These are phyloP conservation scores for Globisporangium radiosum DNA, from an alignment of 352 stramenopile species.

Conservation along the genomic window DNA sequence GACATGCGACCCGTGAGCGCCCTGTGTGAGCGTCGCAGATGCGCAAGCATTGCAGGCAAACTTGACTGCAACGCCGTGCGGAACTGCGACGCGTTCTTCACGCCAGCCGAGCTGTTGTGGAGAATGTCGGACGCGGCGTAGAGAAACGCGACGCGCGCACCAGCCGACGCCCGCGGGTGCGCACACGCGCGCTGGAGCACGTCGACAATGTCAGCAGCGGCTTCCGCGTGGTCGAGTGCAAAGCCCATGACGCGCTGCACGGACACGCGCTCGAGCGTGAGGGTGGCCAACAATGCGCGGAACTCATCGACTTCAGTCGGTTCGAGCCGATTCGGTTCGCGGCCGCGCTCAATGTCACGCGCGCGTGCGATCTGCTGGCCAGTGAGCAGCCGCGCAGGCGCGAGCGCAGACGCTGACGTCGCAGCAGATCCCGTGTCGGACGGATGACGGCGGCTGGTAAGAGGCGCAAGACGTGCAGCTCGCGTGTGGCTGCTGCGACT, in stretches of 20 bases:
- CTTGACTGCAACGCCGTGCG: constrained; percentile 81
- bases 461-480: not conserved
- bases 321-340: constrained; percentile 42
- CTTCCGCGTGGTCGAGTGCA: constrained; percentile 73
- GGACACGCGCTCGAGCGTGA: constrained; percentile 63
- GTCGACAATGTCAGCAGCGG: constrained; percentile 57
- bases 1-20: constrained; percentile 68
- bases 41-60: constrained; percentile 69
- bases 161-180: constrained; percentile 22
- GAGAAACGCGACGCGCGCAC: constrained; percentile 55
- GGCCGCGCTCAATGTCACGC: constrained; percentile 53
- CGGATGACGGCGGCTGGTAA: not conserved
- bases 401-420: constrained; percentile 4
- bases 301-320: constrained; percentile 53
- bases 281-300: constrained; percentile 23
- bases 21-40: constrained; percentile 41
- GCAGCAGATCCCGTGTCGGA: too few relatives aligned
- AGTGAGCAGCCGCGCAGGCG: constrained; percentile 28
- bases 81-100: constrained; percentile 88
- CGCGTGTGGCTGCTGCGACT: not conserved
- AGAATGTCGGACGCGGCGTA: constrained; percentile 87
- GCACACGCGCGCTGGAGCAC: constrained; percentile 44
- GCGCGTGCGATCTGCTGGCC: constrained; percentile 69
- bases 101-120: constrained; percentile 82
- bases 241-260: constrained; percentile 76